Base-by-base conservation (phyloP, 805 yeast species). In the Candida cerambycidarum region DNA sequence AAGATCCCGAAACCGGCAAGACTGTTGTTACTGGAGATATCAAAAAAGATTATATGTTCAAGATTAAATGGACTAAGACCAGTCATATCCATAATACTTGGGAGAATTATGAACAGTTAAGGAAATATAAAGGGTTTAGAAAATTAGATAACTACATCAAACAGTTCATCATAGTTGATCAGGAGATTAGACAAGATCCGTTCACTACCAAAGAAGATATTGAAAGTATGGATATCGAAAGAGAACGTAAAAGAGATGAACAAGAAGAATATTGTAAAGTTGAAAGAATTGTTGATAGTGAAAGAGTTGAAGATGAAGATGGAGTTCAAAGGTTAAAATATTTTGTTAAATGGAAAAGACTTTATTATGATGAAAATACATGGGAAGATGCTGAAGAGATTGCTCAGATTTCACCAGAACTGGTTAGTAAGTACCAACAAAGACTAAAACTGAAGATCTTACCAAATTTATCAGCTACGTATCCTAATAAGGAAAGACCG, bases 81-180 rank as follows among this genome's bases (percentile, higher is more conserved):
- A 86, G 97, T 11, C 98, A 93, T 67, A 71, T 93, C 48, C 99
- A 93, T 65, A 93, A 92, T 62, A 83, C 96, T 0, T 93, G 97
- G 97, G 96, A 90, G 59, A 61, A 78, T 2, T 89, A 84, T 64
- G 65, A 63, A 10, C 61, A 65, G 2, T 57, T 83, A 39, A 76
- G 75, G 35, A 60, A 64, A 14, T 62, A 72, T 47, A 83, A 83
- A 59, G 99, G 99, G 32, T 71, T 79, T 52, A 87, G 95, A 61
- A 83, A 84, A 52, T 77, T 93, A 15, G 98, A 92, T 46, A 93
- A 93, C 64, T 93, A 89, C 63, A 84, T 90, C 59, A 85, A 83
- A 56, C 89, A 84, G 54, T 80, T 67, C 56, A 80, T 93, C 42
- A 67, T 86, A 5, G 65, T 76, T 45, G 97, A 90, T 57, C 78